Percentiles rank a stretch among this genome's conserved stretches.
phyloP scores from a whole-genome alignment of 257 asterid genomes.

The Knoxia roxburghii region DNA sequence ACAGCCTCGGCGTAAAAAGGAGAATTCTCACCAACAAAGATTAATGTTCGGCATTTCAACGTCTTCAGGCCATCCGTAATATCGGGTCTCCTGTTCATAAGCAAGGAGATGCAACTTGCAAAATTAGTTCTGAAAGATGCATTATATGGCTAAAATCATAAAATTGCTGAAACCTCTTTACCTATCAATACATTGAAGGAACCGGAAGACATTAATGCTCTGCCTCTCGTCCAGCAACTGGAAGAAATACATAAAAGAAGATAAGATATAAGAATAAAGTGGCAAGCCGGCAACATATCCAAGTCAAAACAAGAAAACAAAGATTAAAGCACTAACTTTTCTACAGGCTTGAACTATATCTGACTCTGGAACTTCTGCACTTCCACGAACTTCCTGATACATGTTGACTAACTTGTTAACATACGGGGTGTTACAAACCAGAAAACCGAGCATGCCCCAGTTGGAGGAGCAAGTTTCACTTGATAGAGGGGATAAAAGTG shows the following conservation, averaged over 20 bases:
- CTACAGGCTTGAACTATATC: constrained; percentile 93
- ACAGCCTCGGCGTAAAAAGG: constrained; percentile 72
- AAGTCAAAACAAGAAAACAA: constrained; percentile 8
- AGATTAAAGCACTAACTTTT: constrained; percentile 53
- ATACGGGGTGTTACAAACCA: not conserved
- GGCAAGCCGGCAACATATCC: not conserved
- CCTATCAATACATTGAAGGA: constrained; percentile 77
- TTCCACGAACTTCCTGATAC: constrained; percentile 78
- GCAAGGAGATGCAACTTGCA: constrained; percentile 9
- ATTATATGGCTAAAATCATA: not conserved
- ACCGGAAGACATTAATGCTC: constrained; percentile 64
- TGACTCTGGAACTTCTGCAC: constrained; percentile 59
- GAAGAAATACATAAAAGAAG: constrained; percentile 12
- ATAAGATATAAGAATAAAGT: not conserved
- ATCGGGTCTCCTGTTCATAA: constrained; percentile 69
- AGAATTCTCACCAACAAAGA: constrained; percentile 81
- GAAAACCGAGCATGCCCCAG: not conserved
- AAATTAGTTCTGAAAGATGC: not conserved
- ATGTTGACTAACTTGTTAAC: constrained; percentile 15
- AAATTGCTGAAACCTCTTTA: constrained; percentile 16
- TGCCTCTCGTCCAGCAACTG: constrained; percentile 94
- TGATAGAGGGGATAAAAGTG: not conserved
- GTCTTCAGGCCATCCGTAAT: constrained; percentile 60
- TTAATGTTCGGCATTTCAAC: constrained; percentile 66
- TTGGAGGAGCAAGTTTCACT: not conserved